Percentiles rank a stretch among this genome's conserved stretches.
phyloP scores from a whole-genome alignment of 2,329 filamentous ascomycete genomes.

The Penicillium italicum region DNA sequence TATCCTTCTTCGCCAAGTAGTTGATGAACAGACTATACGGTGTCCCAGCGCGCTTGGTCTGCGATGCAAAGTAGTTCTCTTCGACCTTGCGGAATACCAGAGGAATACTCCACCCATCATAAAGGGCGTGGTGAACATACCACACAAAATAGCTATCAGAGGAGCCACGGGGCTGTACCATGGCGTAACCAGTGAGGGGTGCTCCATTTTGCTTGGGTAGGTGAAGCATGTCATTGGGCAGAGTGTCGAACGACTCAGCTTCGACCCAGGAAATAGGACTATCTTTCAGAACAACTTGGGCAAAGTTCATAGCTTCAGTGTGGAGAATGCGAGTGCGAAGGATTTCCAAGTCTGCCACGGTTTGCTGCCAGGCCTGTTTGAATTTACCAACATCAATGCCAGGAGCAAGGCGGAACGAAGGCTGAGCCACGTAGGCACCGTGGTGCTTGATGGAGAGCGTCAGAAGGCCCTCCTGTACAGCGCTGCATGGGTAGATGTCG shows the following conservation, averaged over 20 bases:
- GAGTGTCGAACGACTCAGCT: slow-evolving; percentile 26
- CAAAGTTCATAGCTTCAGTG: slow-evolving; percentile 35
- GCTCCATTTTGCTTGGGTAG: slow-evolving; percentile 37
- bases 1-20: slow-evolving; percentile 28
- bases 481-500: slow-evolving; percentile 45
- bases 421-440: slow-evolving; percentile 50
- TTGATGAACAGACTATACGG: slow-evolving; percentile 33
- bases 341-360: slow-evolving; percentile 46
- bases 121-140: slow-evolving; percentile 52
- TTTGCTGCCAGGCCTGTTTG: slow-evolving; percentile 47
- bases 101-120: slow-evolving; percentile 49
- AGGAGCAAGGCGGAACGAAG: slow-evolving; percentile 40
- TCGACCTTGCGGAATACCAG: slow-evolving; percentile 39
- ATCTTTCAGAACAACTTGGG: slow-evolving; percentile 42
- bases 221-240: slow-evolving; percentile 24
- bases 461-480: slow-evolving; percentile 46
- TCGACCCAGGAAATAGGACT: slow-evolving; percentile 35
- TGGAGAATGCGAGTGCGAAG: slow-evolving; percentile 49
- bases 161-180: slow-evolving; percentile 28
- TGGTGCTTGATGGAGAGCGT: slow-evolving; percentile 48
- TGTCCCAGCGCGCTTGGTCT: slow-evolving; percentile 9
- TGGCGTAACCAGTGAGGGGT: slow-evolving; percentile 34
- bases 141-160: slow-evolving; percentile 44
- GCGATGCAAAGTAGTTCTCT: slow-evolving; percentile 30
- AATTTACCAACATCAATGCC: slow-evolving; percentile 42